These are phyloP conservation scores for Suillus tomentosus DNA, from an alignment of 768 basidiomycete species.

Conservation along the genomic window DNA sequence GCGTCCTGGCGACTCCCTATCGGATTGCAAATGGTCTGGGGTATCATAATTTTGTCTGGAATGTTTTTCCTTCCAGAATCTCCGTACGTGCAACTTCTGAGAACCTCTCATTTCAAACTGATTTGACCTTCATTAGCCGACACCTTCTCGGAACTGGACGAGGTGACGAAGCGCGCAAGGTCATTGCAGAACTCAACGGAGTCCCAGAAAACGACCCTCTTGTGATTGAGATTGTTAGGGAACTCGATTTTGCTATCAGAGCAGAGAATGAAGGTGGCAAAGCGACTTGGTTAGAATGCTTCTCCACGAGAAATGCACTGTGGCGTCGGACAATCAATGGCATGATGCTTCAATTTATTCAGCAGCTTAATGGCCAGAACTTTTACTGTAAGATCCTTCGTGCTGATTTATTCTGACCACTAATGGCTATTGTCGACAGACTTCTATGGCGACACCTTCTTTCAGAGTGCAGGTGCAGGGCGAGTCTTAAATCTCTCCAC, in stretches of 20 bases:
- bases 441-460: slow-evolving; percentile 84
- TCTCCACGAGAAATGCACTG: slow-evolving; percentile 64
- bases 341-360: slow-evolving; percentile 82
- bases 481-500: slow-evolving; percentile 29
- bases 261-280: slow-evolving; percentile 82
- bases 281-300: slow-evolving; percentile 78
- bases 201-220: slow-evolving; percentile 59
- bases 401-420: slow-evolving; percentile 11
- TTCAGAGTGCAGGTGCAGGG: slow-evolving; percentile 70
- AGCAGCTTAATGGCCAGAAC: slow-evolving; percentile 80
- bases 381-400: slow-evolving; percentile 60
- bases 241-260: slow-evolving; percentile 64
- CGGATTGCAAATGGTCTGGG: slow-evolving; percentile 73
- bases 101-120: neutral
- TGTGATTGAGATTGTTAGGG: slow-evolving; percentile 61
- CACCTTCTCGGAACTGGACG: slow-evolving; percentile 64
- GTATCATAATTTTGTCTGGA: slow-evolving; percentile 63
- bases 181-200: slow-evolving; percentile 66
- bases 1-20: slow-evolving; percentile 77
- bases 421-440: slow-evolving; percentile 42
- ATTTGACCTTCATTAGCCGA: slow-evolving; percentile 42
- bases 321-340: slow-evolving; percentile 78
- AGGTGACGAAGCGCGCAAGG: slow-evolving; percentile 54
- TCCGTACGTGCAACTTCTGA: slow-evolving; percentile 47
- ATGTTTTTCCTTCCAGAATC: slow-evolving; percentile 80